Base-by-base conservation (phyloP, 2,329 filamentous ascomycete species). In the Fusarium liriodendri region DNA sequence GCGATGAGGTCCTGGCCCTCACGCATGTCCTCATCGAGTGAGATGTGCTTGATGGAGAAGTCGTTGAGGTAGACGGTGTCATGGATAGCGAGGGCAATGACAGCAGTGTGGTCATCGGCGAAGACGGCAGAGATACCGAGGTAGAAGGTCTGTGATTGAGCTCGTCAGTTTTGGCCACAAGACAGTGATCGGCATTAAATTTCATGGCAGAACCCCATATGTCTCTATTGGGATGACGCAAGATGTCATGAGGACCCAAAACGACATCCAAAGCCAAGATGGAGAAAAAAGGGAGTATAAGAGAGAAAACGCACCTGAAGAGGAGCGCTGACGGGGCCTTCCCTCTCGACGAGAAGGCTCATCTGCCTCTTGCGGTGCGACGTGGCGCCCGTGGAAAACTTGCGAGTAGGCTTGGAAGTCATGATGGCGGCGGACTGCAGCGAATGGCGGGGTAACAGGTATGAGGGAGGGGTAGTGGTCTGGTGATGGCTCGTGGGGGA, bases 1-100 rank as follows among this genome's bases (percentile, higher is more conserved):
- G 88, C 88, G 37, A 93, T 86, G 63, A 84, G 81, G 64, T 89
- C 85, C 20, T 85, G 79, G 37, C 82, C 80, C 61, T 81, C 79
- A 27, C 80, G 80, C 62, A 83, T 77, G 22, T 82, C 78, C 52
- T 85, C 82, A 10, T 84, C 82, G 13, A 87, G 79, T 22, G 84
- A 78, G 54, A 93, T 84, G n/a, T 87, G 84, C 73, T 90, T 88
- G 73, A 93, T 88, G 6, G 89, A 89, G 78, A 93, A 95, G 80
- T 95, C 93, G 52, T 94, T 85, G 25, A 93, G 89, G 79, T 95
- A 95, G 5, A 92, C 91, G 7, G 90, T 90, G 79, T 95, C 93
- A 72, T 94, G 93, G 71, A 93, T 88, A 5, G 92, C 92, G 58
- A 95, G 84, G 16, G 92, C 91, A 27, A 94, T 85, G 6, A 89